These are phyloP conservation scores for Coemansia sp. DNA, from an alignment of 192 early-diverging fungal genomes.

Conservation along the genomic window DNA sequence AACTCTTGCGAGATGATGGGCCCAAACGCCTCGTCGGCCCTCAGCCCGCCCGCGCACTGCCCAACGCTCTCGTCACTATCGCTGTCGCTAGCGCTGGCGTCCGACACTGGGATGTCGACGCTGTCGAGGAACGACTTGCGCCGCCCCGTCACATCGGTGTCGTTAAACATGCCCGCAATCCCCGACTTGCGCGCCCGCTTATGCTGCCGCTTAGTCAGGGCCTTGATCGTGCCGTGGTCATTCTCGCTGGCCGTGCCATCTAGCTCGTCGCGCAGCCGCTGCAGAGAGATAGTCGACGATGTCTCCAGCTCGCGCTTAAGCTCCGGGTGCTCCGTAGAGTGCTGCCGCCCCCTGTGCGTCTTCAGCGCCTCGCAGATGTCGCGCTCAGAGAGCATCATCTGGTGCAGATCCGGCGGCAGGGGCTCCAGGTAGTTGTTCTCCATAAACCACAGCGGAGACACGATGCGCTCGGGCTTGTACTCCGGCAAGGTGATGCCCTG, in stretches of 20 bases:
- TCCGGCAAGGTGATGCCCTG: constrained; percentile 19
- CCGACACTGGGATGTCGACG: constrained; percentile 32
- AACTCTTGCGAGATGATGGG: constrained; percentile 44
- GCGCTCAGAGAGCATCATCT: constrained; percentile 33
- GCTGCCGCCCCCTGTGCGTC: constrained; percentile 8
- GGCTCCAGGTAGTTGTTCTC: constrained; percentile 33
- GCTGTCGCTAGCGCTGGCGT: constrained; percentile 6
- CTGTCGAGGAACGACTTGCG: constrained; percentile 42
- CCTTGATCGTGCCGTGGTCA: constrained; percentile 39
- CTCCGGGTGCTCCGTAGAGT: constrained; percentile 25
- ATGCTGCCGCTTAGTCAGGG: constrained; percentile 27
- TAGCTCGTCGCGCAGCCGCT: constrained; percentile 37
- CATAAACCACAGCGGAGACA: constrained; percentile 36
- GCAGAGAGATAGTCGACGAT: constrained; percentile 28
- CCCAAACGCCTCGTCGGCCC: constrained; percentile 30
- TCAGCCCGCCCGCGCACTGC: not conserved
- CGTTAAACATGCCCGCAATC: constrained; percentile 22
- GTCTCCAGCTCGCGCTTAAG: constrained; percentile 39
- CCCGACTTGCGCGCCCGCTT: constrained; percentile 36
- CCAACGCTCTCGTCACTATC: constrained; percentile 14
- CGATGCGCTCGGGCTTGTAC: not conserved
- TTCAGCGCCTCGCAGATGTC: constrained; percentile 25
- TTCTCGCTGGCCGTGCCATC: constrained; percentile 15
- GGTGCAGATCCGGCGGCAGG: constrained; percentile 19
- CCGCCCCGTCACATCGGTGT: constrained; percentile 3